A percentile compares a stretch with the other conserved stretches of the same genome.
These are phyloP conservation scores for Blastomyces parvus DNA, from an alignment of 2,329 filamentous ascomycete genomes.

Conservation along the genomic window DNA sequence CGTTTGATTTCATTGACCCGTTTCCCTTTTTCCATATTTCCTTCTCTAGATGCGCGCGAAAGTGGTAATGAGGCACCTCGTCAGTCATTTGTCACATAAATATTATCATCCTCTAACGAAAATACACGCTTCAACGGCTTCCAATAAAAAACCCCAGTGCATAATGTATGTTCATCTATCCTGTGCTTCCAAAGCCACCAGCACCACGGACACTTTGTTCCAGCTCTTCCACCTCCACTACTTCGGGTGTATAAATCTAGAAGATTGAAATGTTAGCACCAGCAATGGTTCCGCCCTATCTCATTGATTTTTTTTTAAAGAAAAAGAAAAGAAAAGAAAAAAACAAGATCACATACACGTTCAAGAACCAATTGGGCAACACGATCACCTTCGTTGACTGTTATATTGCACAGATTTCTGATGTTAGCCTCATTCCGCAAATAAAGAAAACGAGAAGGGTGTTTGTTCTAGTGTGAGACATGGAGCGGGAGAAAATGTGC, in stretches of 20 bases:
- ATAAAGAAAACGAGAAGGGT: not conserved
- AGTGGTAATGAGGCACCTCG: not conserved
- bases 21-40: not conserved
- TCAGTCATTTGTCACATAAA: slow-evolving; percentile 3
- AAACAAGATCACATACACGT: slow-evolving; percentile 43
- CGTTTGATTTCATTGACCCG: not conserved
- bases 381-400: slow-evolving; percentile 73
- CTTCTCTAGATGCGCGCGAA: not conserved
- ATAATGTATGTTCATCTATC: slow-evolving; percentile 26
- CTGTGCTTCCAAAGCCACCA: slow-evolving; percentile 87
- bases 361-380: slow-evolving; percentile 91
- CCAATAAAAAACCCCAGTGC: not conserved
- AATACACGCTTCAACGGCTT: not conserved
- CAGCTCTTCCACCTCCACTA: slow-evolving; percentile 78
- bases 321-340: not conserved
- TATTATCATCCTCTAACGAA: not conserved
- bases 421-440: not conserved
- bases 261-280: slow-evolving; percentile 8
- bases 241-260: slow-evolving; percentile 80
- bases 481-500: not conserved
- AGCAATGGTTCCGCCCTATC: not conserved
- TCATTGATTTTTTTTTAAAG: not conserved
- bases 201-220: slow-evolving; percentile 84
- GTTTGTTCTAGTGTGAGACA: too few relatives aligned
- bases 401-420: not conserved